Conservation (phyloP, 345 rosid genomes). For the Eutrema japonicum region DNA sequence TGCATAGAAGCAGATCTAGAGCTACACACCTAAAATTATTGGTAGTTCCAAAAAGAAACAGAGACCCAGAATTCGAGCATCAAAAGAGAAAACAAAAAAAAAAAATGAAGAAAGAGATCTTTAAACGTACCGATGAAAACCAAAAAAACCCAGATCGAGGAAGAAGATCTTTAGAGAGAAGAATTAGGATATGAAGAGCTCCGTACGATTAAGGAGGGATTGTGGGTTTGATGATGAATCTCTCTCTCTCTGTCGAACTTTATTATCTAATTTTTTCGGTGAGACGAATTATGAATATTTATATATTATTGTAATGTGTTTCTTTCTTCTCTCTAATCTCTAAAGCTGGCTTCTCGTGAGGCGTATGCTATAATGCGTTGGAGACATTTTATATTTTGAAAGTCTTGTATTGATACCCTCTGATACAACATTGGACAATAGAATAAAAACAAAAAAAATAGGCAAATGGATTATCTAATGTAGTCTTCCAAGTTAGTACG, state of each 20-base stretch:
- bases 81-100: neutral
- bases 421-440: neutral
- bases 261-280: conserved; percentile 14
- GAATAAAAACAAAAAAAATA: neutral
- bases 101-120: conserved; percentile 7
- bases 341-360: conserved; percentile 35
- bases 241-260: conserved; percentile 13
- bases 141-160: conserved; percentile 27
- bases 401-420: neutral
- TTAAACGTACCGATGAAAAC: conserved; percentile 14
- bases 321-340: neutral
- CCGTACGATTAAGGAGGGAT: conserved; percentile 30
- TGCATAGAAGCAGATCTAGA: conserved; percentile 39
- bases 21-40: conserved; percentile 11
- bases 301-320: neutral
- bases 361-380: conserved; percentile 37
- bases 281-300: conserved; percentile 22
- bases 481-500: conserved; percentile 27
- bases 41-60: neutral
- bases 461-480: conserved; percentile 12
- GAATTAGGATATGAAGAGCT: conserved; percentile 12
- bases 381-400: conserved; percentile 17
- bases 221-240: conserved; percentile 33
- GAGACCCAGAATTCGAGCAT: conserved; percentile 21
- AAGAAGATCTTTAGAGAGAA: conserved; percentile 13